These are phyloP conservation scores for Prinsepia uniflora DNA, from an alignment of 306 rosid genomes.

Conservation along the genomic window DNA sequence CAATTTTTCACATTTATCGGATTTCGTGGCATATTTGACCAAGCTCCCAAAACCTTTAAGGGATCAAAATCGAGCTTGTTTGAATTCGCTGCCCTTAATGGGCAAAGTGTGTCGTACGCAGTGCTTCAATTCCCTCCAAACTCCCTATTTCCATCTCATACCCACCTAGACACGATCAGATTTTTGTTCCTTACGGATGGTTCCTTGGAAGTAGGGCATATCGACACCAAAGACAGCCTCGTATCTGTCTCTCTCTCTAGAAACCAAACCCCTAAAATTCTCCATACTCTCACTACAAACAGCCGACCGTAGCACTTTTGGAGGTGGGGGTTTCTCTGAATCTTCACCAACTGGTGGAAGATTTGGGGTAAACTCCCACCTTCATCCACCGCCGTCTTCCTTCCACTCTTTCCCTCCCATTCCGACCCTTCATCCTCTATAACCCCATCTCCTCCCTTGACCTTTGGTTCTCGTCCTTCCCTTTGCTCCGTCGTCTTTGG, in stretches of 20 bases:
- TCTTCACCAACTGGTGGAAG: no score
- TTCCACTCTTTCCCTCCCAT: no score
- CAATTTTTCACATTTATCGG: slow-evolving; percentile 23
- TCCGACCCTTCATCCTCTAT: no score
- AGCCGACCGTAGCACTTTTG: no score
- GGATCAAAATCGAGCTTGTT: slow-evolving; percentile 10
- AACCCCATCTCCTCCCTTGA: no score
- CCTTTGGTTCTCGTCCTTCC: no score
- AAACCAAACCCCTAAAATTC: no score
- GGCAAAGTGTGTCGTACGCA: slow-evolving; percentile 22
- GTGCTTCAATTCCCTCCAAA: slow-evolving; percentile 19
- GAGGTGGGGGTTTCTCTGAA: no score
- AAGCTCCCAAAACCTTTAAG: not conserved
- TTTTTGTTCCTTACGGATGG: slow-evolving; percentile 29
- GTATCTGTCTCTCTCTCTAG: not conserved
- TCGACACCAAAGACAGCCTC: slow-evolving; percentile 19
- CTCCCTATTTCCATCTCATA: slow-evolving; percentile 23
- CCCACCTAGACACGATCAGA: slow-evolving; percentile 25
- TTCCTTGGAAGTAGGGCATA: slow-evolving; percentile 28
- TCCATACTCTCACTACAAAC: no score
- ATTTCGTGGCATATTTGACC: slow-evolving; percentile 2
- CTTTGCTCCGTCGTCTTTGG: no score
- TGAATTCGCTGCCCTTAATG: slow-evolving; percentile 15
- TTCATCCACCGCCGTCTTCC: no score
- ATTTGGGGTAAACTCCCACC: no score